Evolutionary conservation across 352 stramenopile species (phyloP).

Genomic region (Phytopythium vexans): DNA sequence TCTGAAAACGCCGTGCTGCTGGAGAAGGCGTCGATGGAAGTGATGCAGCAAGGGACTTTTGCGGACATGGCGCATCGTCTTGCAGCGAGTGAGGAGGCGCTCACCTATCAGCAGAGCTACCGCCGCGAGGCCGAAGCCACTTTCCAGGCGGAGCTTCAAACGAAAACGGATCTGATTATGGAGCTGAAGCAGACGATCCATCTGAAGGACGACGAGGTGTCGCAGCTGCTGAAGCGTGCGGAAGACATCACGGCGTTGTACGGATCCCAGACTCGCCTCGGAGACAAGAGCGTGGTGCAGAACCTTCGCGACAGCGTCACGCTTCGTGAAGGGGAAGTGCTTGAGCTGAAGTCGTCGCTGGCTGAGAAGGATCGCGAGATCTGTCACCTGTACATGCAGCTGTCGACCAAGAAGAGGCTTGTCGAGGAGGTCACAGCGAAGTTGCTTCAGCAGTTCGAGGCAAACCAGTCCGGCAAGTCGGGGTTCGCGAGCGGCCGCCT

Average conservation of each 20-base stretch:
- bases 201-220: slow-evolving; percentile 48
- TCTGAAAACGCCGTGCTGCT: slow-evolving; percentile 51
- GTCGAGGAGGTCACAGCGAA: slow-evolving; percentile 69
- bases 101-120: slow-evolving; percentile 38
- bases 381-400: slow-evolving; percentile 70
- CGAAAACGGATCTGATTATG: slow-evolving; percentile 21
- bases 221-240: slow-evolving; percentile 32
- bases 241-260: slow-evolving; percentile 25
- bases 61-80: slow-evolving; percentile 36
- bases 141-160: slow-evolving; percentile 41
- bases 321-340: slow-evolving; percentile 36
- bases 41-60: slow-evolving; percentile 22
- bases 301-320: slow-evolving; percentile 27
- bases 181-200: slow-evolving; percentile 32
- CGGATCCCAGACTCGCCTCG: no score
- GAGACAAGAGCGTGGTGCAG: slow-evolving; percentile 5
- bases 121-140: slow-evolving; percentile 46
- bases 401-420: slow-evolving; percentile 80
- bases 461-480: slow-evolving; percentile 14
- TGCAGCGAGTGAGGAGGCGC: slow-evolving; percentile 26
- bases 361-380: slow-evolving; percentile 83
- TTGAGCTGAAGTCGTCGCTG: slow-evolving; percentile 39
- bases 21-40: slow-evolving; percentile 8
- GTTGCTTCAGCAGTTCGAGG: slow-evolving; percentile 53
- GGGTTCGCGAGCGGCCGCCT: slow-evolving; percentile 16